A percentile compares a stretch with the other conserved stretches of the same genome.
Conservation (phyloP, 2,329 filamentous ascomycete genomes). For the Blastomyces silverae region DNA sequence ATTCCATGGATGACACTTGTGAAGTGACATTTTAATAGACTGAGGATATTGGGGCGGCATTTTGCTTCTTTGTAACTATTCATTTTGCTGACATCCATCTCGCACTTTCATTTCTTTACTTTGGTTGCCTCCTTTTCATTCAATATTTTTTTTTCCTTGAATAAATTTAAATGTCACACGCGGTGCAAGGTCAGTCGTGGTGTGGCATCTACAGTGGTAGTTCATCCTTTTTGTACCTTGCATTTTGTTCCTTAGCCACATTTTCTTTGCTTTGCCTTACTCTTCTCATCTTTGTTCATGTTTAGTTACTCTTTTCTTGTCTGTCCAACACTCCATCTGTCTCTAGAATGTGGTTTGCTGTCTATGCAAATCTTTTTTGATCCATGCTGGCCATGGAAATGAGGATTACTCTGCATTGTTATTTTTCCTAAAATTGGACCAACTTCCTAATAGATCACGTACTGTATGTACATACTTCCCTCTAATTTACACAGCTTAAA, state of each 20-base stretch:
- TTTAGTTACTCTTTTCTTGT: background rate
- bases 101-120: background rate
- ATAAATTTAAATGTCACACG: constrained; percentile 4
- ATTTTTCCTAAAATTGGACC: background rate
- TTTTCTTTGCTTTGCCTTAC: background rate
- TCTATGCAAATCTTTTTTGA: background rate
- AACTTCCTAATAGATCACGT: background rate
- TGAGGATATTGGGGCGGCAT: background rate
- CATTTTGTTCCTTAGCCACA: background rate
- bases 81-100: background rate
- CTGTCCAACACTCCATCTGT: background rate
- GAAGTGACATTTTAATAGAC: constrained; percentile 7
- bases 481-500: background rate
- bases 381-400: constrained; percentile 10
- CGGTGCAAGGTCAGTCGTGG: background rate
- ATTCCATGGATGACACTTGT: background rate
- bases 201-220: background rate
- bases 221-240: constrained; percentile 2
- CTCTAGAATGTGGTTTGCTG: background rate
- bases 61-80: constrained; percentile 4
- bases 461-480: too few relatives aligned
- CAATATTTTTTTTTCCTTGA: background rate
- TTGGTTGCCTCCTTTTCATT: background rate
- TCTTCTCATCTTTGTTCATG: background rate
- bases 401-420: background rate